Base-by-base conservation (phyloP, 352 stramenopile species). In the Phytophthora brassicae region DNA sequence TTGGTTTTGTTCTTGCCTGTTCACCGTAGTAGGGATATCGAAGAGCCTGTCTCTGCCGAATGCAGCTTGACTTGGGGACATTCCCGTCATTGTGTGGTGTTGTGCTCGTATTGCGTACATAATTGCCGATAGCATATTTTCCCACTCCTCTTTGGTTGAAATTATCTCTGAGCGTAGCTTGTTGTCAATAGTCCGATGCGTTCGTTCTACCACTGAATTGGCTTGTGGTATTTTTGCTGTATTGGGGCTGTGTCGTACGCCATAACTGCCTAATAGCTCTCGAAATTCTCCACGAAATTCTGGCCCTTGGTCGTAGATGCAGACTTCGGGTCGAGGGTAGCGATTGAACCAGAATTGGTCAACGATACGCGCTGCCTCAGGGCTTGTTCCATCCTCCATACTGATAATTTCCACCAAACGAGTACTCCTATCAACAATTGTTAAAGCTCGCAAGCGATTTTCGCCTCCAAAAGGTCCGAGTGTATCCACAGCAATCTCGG, bases 21-120 rank as follows among this genome's bases (percentile, higher is more conserved):
- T 99, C 43, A 99, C 89, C 0, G 86, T 98, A 24, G 92, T 86
- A 84, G 46, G 81, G 82, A 46, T 80, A 70, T 42, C 33, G 16
- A 57, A 57, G 1, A 57, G 13, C 46, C 51, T 64, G 19, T 64
- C 46, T 17, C 56, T 2, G 8, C 46, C 46, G 20, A 64, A 56
- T 4, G 47, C 56, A 2, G 38, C 56, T 57, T 64, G 56, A 9
- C 46, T 16, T 2, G 46, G 56, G 0, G 46, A 39, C 4, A 57
- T 13, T 2, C 13, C 26, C 0, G n/a, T 47, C 38, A 41, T 45
- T 0, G 56, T 52, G 20, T 51, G 56, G 11, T 41, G 11, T 6
- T 56, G 46, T 0, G 38, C 38, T 9, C 46, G 19, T 11, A 52
- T 19, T 0, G 38, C 26, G 26, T 52, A 57, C 28, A 52, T 57